These are phyloP conservation scores for Metarhizium guizhouense DNA, from an alignment of 2,329 filamentous ascomycete species.

Conservation along the genomic window DNA sequence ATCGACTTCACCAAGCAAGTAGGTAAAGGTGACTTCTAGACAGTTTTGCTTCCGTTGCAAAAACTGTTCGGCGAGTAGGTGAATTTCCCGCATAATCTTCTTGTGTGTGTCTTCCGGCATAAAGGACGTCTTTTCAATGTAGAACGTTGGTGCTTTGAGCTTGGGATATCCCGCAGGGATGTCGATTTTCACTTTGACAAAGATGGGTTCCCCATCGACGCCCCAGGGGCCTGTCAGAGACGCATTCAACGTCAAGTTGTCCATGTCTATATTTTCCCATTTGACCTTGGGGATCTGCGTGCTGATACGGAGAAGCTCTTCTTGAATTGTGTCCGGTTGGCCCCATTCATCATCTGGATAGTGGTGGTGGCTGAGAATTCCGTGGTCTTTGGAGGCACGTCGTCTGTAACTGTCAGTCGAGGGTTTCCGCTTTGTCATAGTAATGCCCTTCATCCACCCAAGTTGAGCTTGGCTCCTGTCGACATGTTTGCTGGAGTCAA, in stretches of 20 bases:
- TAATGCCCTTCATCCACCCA: slow-evolving; percentile 62
- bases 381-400: slow-evolving; percentile 42
- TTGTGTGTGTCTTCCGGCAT: slow-evolving; percentile 48
- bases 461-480: slow-evolving; percentile 49
- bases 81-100: slow-evolving; percentile 43
- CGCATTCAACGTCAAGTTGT: slow-evolving; percentile 47
- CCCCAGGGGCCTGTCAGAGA: slow-evolving; percentile 60
- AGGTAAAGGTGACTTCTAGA: slow-evolving; percentile 52
- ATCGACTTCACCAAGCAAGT: slow-evolving; percentile 54
- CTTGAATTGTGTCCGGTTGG: slow-evolving; percentile 53
- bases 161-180: slow-evolving; percentile 53
- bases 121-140: slow-evolving; percentile 52
- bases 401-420: slow-evolving; percentile 30
- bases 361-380: slow-evolving; percentile 38
- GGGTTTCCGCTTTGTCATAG: slow-evolving; percentile 48
- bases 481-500: slow-evolving; percentile 27
- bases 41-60: slow-evolving; percentile 51
- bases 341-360: slow-evolving; percentile 50
- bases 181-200: slow-evolving; percentile 52
- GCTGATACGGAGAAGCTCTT: slow-evolving; percentile 55
- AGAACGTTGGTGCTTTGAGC: slow-evolving; percentile 47
- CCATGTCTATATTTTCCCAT: slow-evolving; percentile 57
- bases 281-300: slow-evolving; percentile 53
- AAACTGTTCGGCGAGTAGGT: slow-evolving; percentile 47
- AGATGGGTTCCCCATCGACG: slow-evolving; percentile 44